Base-by-base conservation (phyloP, 495 filamentous ascomycete genomes). In the Xylaria telfairii region DNA sequence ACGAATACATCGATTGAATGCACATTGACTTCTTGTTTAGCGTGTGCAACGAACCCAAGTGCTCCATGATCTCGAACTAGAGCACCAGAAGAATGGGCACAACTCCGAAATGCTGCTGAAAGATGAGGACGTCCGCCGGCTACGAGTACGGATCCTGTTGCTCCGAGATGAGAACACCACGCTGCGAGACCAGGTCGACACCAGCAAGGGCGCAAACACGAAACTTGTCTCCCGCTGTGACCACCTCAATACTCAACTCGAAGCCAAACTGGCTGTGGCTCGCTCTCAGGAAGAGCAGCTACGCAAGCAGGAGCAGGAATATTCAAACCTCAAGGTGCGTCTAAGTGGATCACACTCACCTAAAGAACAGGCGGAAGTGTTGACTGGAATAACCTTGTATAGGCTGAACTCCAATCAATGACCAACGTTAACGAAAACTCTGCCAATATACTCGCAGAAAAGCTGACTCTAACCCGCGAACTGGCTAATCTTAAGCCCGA, bases 381-480 rank as follows among this genome's bases (percentile, higher is more conserved):
- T 61, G 7, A 34, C 26, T 56, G 9, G 64, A 63, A 71, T 81
- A 68, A 80, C 70, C 21, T 44, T 8, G 13, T 39, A n/a, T 57
- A 94, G 91, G 87, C 87, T 41, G 92, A 97, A 78, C 80, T 95
- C 19, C 81, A 84, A 37, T 86, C 90, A 1, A 81, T 93, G 77
- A 87, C 87, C 68, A 80, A 81, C 69, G 82, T 90, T 42, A 86
- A 88, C 0, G 87, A 89, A 51, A 90, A 92, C 74, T 90, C 91
- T 4, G 87, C 89, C 39, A 92, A 91, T 61, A 61, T 94, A 6
- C 82, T 95, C 59, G 87, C 90, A 13, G 93, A 96, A 71, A 97
- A 97, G 74, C 80, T 92, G 12, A 86, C 88, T 1, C 83, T 98
- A 24, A 83, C 88, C 24, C 90, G 91, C 44, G 92, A 97, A 73